Percentiles rank a stretch among this genome's conserved stretches.
Evolutionary conservation across 805 yeast genomes (phyloP).

Genomic region (Lachancea waltii): DNA sequence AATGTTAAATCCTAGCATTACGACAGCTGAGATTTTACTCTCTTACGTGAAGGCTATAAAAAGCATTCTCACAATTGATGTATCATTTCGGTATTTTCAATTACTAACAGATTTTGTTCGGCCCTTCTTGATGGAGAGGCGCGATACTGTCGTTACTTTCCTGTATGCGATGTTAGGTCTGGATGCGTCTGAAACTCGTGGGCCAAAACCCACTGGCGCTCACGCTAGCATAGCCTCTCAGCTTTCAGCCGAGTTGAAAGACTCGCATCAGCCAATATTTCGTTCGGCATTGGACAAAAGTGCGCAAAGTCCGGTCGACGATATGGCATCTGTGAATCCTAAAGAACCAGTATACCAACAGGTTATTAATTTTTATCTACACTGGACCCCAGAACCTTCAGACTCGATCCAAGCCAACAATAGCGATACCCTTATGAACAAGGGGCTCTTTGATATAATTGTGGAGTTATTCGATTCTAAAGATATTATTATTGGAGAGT

Average conservation of each 20-base stretch:
- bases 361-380: slow-evolving; percentile 18
- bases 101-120: slow-evolving; percentile 73
- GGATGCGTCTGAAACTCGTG: slow-evolving; percentile 15
- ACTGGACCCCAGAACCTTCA: slow-evolving; percentile 28
- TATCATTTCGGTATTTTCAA: slow-evolving; percentile 76
- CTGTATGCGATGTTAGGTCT: slow-evolving; percentile 63
- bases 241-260: slow-evolving; percentile 43
- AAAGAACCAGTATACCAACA: slow-evolving; percentile 12
- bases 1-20: slow-evolving; percentile 72
- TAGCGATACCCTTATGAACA: slow-evolving; percentile 9
- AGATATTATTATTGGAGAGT: slow-evolving; percentile 21
- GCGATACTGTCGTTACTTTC: slow-evolving; percentile 63
- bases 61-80: slow-evolving; percentile 72
- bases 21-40: slow-evolving; percentile 64
- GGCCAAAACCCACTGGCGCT: slow-evolving; percentile 4
- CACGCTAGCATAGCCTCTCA: slow-evolving; percentile 9
- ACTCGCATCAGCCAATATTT: slow-evolving; percentile 14
- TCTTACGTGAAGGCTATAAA: slow-evolving; percentile 66
- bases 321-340: slow-evolving; percentile 9
- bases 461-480: slow-evolving; percentile 24
- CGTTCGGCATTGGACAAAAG: not conserved
- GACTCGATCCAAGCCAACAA: slow-evolving; percentile 11
- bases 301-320: slow-evolving; percentile 5
- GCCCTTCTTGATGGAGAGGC: slow-evolving; percentile 59
- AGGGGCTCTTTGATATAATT: slow-evolving; percentile 21